phyloP scores from a whole-genome alignment of 345 rosid species.

The Rhizophora mangle region DNA sequence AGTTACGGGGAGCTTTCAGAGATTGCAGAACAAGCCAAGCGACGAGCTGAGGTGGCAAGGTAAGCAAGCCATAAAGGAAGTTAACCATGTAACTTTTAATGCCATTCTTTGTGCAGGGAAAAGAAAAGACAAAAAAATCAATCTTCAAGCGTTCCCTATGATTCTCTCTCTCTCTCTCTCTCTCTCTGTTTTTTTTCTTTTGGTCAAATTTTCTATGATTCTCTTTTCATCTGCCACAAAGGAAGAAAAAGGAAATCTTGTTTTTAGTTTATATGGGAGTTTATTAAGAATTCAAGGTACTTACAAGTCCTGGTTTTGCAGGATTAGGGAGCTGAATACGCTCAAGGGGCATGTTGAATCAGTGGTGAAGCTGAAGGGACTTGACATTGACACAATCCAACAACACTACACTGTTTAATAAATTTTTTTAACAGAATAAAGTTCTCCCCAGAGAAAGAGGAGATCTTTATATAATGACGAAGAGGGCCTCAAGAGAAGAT shows the following conservation, averaged over 20 bases:
- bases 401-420: constrained; percentile 70
- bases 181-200: no score
- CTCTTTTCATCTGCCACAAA: neutral
- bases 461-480: constrained; percentile 3
- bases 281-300: no score
- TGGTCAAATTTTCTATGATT: neutral
- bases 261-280: no score
- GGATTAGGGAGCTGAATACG: constrained; percentile 73
- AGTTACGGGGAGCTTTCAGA: constrained; percentile 85
- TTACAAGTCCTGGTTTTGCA: constrained; percentile 19
- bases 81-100: no score
- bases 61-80: constrained; percentile 19
- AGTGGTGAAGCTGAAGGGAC: constrained; percentile 80
- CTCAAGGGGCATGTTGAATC: constrained; percentile 86
- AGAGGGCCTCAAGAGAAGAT: neutral
- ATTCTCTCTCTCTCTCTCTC: no score
- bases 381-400: constrained; percentile 76
- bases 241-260: no score
- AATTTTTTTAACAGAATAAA: neutral
- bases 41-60: constrained; percentile 97
- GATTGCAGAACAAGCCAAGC: constrained; percentile 97
- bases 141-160: no score
- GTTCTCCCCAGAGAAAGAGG: neutral
- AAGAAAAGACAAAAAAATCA: no score
- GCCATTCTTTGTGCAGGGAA: no score